A percentile compares a stretch with the other conserved stretches of the same genome.
Conservation (phyloP, 2,329 filamentous ascomycete species). For the Claviceps quebecensis region DNA sequence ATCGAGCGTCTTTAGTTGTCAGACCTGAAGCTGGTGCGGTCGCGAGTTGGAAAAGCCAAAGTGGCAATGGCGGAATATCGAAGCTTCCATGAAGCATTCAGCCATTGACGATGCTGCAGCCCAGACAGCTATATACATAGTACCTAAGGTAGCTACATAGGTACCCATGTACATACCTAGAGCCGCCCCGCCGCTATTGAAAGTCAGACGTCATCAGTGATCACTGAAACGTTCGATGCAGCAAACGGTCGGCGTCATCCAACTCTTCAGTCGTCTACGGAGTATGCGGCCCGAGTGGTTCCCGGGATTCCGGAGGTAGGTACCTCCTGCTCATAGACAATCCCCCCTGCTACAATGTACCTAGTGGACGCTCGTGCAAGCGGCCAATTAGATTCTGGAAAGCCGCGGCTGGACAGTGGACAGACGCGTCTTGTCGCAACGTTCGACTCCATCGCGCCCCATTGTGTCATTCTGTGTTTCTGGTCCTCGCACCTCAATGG, state of each 20-base stretch:
- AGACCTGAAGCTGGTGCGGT: neutral
- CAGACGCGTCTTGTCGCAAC: neutral
- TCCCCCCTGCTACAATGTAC: no score
- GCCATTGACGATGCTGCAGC: no score
- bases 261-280: neutral
- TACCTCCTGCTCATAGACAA: no score
- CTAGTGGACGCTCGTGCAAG: no score
- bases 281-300: no score
- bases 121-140: no score
- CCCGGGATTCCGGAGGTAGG: no score
- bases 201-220: neutral
- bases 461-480: neutral
- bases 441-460: neutral
- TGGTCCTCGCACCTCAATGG: neutral
- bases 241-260: neutral
- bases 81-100: no score
- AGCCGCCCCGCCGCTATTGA: neutral
- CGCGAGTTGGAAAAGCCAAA: neutral
- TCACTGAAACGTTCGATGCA: neutral
- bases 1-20: slow-evolving; percentile 7
- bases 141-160: no score
- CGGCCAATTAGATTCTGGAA: neutral
- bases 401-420: no score
- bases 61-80: no score
- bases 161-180: no score